A percentile compares a stretch with the other conserved stretches of the same genome.
Evolutionary conservation across 345 rosid species (phyloP).

Genomic region (Aurinia saxatilis): DNA sequence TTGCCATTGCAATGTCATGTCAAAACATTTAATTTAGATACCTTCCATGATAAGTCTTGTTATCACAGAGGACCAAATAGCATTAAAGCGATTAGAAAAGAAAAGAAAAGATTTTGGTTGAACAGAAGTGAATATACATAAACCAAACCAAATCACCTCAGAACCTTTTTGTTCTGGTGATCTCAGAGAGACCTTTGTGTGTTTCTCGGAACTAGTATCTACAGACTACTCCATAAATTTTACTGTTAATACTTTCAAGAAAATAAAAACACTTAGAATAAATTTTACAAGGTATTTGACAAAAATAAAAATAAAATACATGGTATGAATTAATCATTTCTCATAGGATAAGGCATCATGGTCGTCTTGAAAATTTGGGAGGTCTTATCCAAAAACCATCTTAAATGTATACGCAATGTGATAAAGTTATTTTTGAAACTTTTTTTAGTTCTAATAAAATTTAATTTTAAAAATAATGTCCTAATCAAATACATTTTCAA

Average conservation of each 20-base stretch:
- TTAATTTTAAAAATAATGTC: too few species aligned
- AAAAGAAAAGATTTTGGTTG: background rate
- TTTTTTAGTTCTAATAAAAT: too few species aligned
- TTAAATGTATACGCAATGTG: too few species aligned
- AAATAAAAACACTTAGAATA: too few species aligned
- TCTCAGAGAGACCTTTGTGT: background rate
- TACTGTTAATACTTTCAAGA: background rate
- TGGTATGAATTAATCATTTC: too few species aligned
- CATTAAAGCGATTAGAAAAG: slow-evolving; percentile 5
- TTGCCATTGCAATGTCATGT: slow-evolving; percentile 28
- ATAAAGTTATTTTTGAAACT: too few species aligned
- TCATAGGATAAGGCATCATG: too few species aligned
- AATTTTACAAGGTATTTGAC: too few species aligned
- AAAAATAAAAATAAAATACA: background rate
- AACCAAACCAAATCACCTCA: slow-evolving; percentile 2
- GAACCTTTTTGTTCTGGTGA: background rate
- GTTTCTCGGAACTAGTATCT: background rate
- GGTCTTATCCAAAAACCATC: too few species aligned
- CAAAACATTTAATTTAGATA: slow-evolving; percentile 24
- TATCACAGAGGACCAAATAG: slow-evolving; percentile 19
- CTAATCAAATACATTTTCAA: too few species aligned
- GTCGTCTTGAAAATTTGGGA: too few species aligned
- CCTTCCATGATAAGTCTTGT: slow-evolving; percentile 31
- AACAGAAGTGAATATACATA: background rate
- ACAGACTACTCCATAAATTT: background rate